Evolutionary conservation across 257 asterid species (phyloP), one percentile per base, ranked within the genome.

Genomic region (Gynochthodes officinalis): DNA sequence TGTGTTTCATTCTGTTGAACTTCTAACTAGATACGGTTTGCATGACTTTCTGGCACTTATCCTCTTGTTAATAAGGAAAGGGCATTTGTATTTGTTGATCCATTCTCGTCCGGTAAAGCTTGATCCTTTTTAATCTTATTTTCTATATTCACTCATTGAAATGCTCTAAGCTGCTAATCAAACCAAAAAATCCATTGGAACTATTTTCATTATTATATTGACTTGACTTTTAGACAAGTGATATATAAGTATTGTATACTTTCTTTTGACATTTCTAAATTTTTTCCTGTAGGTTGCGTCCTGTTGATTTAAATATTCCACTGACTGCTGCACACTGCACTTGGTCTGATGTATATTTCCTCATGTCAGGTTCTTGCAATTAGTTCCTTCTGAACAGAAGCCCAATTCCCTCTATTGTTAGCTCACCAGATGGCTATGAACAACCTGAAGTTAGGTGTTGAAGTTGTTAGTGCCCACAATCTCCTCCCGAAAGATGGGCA

Each of bases 401-500:
- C 30, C 35, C 55, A 69, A 69, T 57, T 61, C 77, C 32, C 58
- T 32, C 64, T 75, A 75, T 72, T 74, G 58, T 68, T 69, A 12
- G 43, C 32, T 21, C 44, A 42, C 37, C 15, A 59, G 37, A 89
- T 87, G 97, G 71, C 87, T 72, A 37, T 86, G 44, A 83, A 84
- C 70, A 88, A 82, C 82, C 78, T 90, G 67, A 93, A 93, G 88
- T 85, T 93, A 3, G 97, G 97, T 14, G 96, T 90, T 7, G 96
- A 93, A 19, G 86, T 93, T 30, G 77, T 90, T 28, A 79, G 90
- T 35, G 97, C 98, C 43, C 96, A 90, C 59, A 89, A 86, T 77
- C 98, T 93, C 74, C 75, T 93, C 64, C 89, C 98, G 7, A 93
- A 93, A 80, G 96, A 93, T 35, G 97, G 98, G 4, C 93, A 90